These are phyloP conservation scores for Paracamarosporium sp. DNA, from an alignment of 2,329 filamentous ascomycete genomes.

Conservation along the genomic window DNA sequence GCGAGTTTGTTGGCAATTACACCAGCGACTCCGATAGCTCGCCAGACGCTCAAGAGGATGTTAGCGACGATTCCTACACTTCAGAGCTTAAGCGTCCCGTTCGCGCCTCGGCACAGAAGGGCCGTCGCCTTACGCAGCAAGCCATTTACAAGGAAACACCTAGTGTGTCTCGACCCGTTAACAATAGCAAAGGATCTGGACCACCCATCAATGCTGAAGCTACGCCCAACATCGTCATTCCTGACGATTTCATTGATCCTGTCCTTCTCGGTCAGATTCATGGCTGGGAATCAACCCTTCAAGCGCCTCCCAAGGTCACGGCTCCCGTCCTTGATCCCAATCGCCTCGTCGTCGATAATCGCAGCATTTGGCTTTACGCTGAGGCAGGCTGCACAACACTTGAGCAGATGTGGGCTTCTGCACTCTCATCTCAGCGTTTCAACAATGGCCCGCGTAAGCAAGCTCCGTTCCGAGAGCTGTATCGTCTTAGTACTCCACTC, in stretches of 20 bases:
- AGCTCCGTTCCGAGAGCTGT: slow-evolving; percentile 34
- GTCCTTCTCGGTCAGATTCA: slow-evolving; percentile 15
- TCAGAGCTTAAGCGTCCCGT: not conserved
- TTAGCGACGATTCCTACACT: not conserved
- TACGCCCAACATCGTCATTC: not conserved
- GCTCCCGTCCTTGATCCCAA: slow-evolving; percentile 24
- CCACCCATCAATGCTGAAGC: too few relatives aligned
- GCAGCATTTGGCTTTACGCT: slow-evolving; percentile 24
- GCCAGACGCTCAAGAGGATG: not conserved
- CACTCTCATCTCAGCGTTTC: slow-evolving; percentile 24
- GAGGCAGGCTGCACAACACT: slow-evolving; percentile 7
- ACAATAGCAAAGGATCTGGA: not conserved
- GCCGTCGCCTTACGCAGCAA: not conserved
- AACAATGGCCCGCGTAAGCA: slow-evolving; percentile 21
- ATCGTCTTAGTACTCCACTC: slow-evolving; percentile 26
- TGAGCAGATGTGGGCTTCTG: slow-evolving; percentile 20
- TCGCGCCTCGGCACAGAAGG: slow-evolving; percentile 1
- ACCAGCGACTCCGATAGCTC: not conserved
- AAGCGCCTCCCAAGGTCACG: slow-evolving; percentile 12
- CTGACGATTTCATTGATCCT: not conserved
- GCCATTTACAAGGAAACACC: not conserved
- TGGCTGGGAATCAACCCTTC: slow-evolving; percentile 6
- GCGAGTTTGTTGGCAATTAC: slow-evolving; percentile 2
- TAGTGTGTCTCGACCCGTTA: not conserved
- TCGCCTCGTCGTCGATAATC: slow-evolving; percentile 25